Evolutionary conservation across 176 grass and related monocot genomes (phyloP).

Genomic region (Pontederia paniculata): DNA sequence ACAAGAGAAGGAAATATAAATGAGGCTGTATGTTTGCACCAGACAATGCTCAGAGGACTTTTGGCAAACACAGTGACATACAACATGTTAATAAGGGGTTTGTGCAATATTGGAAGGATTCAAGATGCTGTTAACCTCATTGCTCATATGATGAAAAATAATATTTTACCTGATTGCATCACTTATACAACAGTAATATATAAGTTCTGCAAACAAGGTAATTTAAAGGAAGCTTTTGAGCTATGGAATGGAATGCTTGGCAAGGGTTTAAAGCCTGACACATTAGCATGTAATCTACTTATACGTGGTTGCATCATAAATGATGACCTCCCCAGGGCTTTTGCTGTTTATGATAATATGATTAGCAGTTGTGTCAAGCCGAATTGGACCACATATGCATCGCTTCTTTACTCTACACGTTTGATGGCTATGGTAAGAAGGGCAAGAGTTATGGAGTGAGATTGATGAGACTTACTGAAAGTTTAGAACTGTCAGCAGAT

Average conservation of each 20-base stretch:
- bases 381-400: conserved; percentile 44
- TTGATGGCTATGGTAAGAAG: conserved; percentile 5
- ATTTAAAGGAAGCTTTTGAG: conserved; percentile 42
- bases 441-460: no score
- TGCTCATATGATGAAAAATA: conserved; percentile 24
- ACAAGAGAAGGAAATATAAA: conserved; percentile 45
- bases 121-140: conserved; percentile 42
- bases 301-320: conserved; percentile 45
- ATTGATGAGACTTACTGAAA: no score
- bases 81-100: conserved; percentile 64
- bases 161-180: conserved; percentile 57
- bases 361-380: conserved; percentile 35
- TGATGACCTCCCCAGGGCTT: conserved; percentile 32
- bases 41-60: conserved; percentile 31
- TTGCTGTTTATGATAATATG: conserved; percentile 43
- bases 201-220: conserved; percentile 35
- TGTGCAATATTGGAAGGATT: conserved; percentile 43
- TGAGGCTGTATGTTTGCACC: conserved; percentile 42
- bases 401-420: conserved; percentile 40
- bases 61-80: conserved; percentile 49
- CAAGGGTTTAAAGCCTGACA: conserved; percentile 46
- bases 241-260: conserved; percentile 61
- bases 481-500: no score
- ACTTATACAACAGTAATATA: conserved; percentile 60
- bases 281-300: conserved; percentile 58